Evolutionary conservation across 306 rosid genomes (phyloP), one percentile per base, ranked within the genome.

Genomic region (Dryas octopetala): DNA sequence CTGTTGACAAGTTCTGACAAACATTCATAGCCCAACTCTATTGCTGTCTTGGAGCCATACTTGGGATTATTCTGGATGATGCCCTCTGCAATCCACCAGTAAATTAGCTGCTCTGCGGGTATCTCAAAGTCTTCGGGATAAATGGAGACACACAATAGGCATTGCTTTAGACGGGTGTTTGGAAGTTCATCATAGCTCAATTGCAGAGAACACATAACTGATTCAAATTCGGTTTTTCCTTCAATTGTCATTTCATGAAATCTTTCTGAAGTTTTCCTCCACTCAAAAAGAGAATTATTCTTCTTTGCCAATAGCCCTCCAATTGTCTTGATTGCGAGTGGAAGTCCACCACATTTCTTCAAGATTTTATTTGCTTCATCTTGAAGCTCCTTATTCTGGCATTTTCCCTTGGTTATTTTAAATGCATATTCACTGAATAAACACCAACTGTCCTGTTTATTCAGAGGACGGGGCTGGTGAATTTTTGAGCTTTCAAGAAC

Each of bases 21-120:
- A 43, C 44, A n/a, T 11, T 44, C 76, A 19, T 58, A 7, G 1
- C 76, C 76, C 49, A 71, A 4, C 57, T 71, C 66, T 5, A 14
- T 0, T 41, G 64, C 17, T 12, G 65, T 2, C 7, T 44, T 68
- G 1, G 60, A 50, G 59, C 49, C 49, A 51, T 71, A 28, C 32
- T 28, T 2, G 2, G 32, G 32, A 28, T 28, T 58, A 19, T 44
- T 44, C 41, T 47, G 55, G 4, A 71, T 13, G 9, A 71, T 55
- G 14, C 76, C 76, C 16, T 70, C 76, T 9, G 55, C 67, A 43
- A 72, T 13, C 76, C 76, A 72, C 67, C 67, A 72, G 10, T 58
- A 44, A 16, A 72, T 72, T 4, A 58, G 41, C 23, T 58, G 66
- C 16, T 72, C 76, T 3, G 76, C 65, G 0, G 2, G 15, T 44